Evolutionary conservation across 169 alveolate genomes (phyloP), one percentile per base, ranked within the genome.

Genomic region (Fabrea salina): DNA sequence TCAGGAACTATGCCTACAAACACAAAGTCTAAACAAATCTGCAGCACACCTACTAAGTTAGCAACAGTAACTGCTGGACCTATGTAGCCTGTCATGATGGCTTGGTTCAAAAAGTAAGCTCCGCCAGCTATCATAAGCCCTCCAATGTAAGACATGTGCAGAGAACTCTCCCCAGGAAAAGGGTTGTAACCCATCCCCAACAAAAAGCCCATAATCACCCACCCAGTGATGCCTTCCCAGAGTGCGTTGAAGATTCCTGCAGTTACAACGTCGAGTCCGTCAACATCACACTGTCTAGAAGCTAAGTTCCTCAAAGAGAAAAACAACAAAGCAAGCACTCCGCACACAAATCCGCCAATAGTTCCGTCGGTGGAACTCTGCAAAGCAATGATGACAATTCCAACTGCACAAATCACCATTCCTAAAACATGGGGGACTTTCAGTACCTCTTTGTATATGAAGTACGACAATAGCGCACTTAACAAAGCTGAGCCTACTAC

Each of bases 11-110:
- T 49, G n/a, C n/a, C 66, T 13, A 44, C 16, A 8, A 70, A 25
- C 5, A 70, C 19, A 33, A 27, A 70, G 37, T 70, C 79, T n/a
- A 70, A 50, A 70, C 25, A 6, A 19, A 70, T 50, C 66, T 70
- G 66, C 7, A 44, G 30, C 19, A 70, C 35, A 1, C 79, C 79
- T 13, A 27, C 13, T 66, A 37, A 25, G 49, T 70, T 70, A 3
- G 79, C 79, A 43, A 70, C 49, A 4, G 49, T 70, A 27, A 50
- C 37, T 1, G 79, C 19, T 30, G 79, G 79, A 19, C 79, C 79
- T 8, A 70, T 33, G n/a, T 22, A 22, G 4, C 79, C 79, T 0
- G 39, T 25, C 79, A 70, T 70, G 27, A 43, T 27, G 22, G 67
- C 66, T 2, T 44, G 44, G 37, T 30, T 43, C n/a, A 70, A 19